Conservation (phyloP, 176 grass and related monocot genomes). For the Aegilops speltoides region DNA sequence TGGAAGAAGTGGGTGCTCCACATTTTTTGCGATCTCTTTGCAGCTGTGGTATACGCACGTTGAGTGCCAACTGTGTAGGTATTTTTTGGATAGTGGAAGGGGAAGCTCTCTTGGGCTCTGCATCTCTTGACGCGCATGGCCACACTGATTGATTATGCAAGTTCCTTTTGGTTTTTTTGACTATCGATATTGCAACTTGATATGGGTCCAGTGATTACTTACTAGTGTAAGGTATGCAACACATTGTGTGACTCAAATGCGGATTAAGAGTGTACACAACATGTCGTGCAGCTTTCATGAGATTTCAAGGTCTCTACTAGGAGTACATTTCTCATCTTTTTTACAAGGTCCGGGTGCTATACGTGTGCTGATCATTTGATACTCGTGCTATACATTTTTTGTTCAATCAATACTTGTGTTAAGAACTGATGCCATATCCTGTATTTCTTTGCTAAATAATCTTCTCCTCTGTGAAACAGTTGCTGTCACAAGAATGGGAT, state of each 20-base stretch:
- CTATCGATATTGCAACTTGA: not conserved
- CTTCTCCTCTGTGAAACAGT: conserved; percentile 11
- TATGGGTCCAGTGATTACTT: not conserved
- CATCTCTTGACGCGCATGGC: not conserved
- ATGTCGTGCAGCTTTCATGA: not conserved
- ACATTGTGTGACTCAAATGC: not conserved
- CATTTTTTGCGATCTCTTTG: not conserved
- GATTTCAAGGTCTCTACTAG: not conserved
- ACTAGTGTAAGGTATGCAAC: not conserved
- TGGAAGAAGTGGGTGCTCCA: not conserved
- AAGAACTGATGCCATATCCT: not conserved
- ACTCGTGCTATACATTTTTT: not conserved
- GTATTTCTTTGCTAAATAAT: conserved; percentile 4
- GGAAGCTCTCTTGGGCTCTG: not conserved
- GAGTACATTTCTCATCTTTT: not conserved
- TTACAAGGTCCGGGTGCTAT: not conserved
- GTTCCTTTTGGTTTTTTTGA: not conserved
- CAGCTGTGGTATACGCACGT: not conserved
- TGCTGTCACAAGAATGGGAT: not conserved
- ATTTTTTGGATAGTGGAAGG: not conserved
- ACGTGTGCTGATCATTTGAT: not conserved
- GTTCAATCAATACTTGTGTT: not conserved
- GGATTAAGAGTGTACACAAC: not conserved
- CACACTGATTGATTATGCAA: not conserved
- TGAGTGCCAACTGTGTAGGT: not conserved